Evolutionary conservation across 2,329 filamentous ascomycete species (phyloP), one percentile per base, ranked within the genome.

Genomic region (Aspergillus vadensis): DNA sequence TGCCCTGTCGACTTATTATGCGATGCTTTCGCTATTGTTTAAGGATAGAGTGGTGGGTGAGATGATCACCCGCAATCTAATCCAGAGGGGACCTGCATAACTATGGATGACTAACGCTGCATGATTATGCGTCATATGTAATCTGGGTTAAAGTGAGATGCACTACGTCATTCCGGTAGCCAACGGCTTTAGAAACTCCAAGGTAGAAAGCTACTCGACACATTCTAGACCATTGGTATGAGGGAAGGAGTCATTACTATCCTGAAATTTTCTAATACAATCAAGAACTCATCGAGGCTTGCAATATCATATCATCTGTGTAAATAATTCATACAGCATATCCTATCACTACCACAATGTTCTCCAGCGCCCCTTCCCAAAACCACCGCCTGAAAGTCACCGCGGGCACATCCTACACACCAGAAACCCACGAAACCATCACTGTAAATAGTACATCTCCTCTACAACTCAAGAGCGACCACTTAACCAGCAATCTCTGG

Each of bases 351-450:
- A 3, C 14, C 17, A 15, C 17, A 12, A 55, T 55, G 52, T 55
- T 55, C 39, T 32, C 39, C 52, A 47, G 17, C 2, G 27, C 55
- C 55, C 30, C 60, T 32, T 36, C 63, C 39, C 38, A 60, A 4
- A 66, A 70, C 41, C 97, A 95, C 76, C 84, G 91, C 54, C 83
- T 98, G 63, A 86, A 85, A 66, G 88, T 97, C 58, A 96, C 92
- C 0, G 91, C 91, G 1, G 94, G 94, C 2, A 83, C 90, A 1
- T 81, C 81, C 65, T 96, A 97, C 77, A 86, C 95, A 72, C 76
- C 82, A 36, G 76, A 82, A n/a, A 84, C 85, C n/a, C 92, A 97
- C 69, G 78, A 87, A 62, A 80, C 86, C 27, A 88, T 97, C 9
- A 84, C 85, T 3, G 90, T 97, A 73, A 98, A 97, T 78, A 82